These are phyloP conservation scores for Paramecium sexaurelia DNA, from an alignment of 73 alveolate species.

Conservation along the genomic window DNA sequence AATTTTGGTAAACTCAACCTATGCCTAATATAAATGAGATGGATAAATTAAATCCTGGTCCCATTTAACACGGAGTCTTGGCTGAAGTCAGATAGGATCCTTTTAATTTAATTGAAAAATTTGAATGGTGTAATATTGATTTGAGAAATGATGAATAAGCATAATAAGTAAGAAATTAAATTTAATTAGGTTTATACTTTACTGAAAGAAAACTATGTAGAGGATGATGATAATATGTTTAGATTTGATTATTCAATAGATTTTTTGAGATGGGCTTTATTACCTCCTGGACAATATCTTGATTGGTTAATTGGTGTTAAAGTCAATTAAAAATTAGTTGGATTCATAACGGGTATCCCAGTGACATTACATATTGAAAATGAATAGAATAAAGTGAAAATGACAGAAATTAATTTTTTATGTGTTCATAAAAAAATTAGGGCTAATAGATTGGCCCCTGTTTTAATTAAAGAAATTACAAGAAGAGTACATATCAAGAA, in stretches of 20 bases:
- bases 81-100: slow-evolving; percentile 88
- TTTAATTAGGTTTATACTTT: slow-evolving; percentile 80
- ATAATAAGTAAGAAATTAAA: slow-evolving; percentile 70
- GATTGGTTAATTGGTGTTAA: slow-evolving; percentile 94
- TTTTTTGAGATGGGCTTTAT: slow-evolving; percentile 93
- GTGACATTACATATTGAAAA: slow-evolving; percentile 76
- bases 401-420: slow-evolving; percentile 98
- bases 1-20: slow-evolving; percentile 96
- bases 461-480: slow-evolving; percentile 94
- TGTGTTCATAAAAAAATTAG: slow-evolving; percentile 98
- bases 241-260: slow-evolving; percentile 97
- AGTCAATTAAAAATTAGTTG: slow-evolving; percentile 91
- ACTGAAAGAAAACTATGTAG: slow-evolving; percentile 97
- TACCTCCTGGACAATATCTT: slow-evolving; percentile 88
- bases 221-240: slow-evolving; percentile 98
- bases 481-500: slow-evolving; percentile 94
- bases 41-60: slow-evolving; percentile 76
- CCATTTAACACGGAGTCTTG: slow-evolving; percentile 77
- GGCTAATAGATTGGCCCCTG: slow-evolving; percentile 97
- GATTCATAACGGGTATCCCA: slow-evolving; percentile 98
- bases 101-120: slow-evolving; percentile 85
- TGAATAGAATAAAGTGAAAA: slow-evolving; percentile 76
- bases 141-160: slow-evolving; percentile 79
- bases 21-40: slow-evolving; percentile 82
- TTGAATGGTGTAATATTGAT: slow-evolving; percentile 91